Conservation (phyloP, 345 rosid species). For the Populus simonii region DNA sequence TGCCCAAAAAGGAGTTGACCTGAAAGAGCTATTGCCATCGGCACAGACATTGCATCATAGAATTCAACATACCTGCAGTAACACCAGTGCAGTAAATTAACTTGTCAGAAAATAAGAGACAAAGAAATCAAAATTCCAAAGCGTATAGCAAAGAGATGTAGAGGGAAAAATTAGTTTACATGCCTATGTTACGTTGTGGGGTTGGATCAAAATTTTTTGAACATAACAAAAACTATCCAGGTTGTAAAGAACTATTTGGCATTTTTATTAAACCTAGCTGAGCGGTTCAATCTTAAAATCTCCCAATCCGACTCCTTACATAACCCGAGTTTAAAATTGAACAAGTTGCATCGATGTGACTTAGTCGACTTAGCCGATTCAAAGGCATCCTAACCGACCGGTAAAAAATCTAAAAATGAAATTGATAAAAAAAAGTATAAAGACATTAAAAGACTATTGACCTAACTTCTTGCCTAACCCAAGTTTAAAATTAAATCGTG, state of each 20-base stretch:
- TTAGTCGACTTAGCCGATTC: background rate
- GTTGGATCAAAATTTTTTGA: no score
- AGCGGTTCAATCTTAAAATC: background rate
- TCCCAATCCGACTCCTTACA: background rate
- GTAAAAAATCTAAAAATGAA: background rate
- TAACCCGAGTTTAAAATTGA: background rate
- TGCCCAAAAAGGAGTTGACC: constrained; percentile 88
- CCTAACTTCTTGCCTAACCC: background rate
- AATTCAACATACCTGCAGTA: constrained; percentile 90
- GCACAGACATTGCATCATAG: constrained; percentile 89
- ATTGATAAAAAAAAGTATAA: background rate
- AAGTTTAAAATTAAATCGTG: background rate
- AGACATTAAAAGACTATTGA: background rate
- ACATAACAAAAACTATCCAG: background rate
- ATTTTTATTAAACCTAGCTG: background rate
- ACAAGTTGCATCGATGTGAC: background rate
- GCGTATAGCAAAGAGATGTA: constrained; percentile 53
- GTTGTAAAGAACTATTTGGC: background rate
- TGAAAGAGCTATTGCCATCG: constrained; percentile 92
- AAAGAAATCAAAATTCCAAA: constrained; percentile 46
- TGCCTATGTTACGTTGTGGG: no score
- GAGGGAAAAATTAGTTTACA: constrained; percentile 22
- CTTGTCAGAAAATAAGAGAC: constrained; percentile 28
- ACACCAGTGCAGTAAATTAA: constrained; percentile 30
- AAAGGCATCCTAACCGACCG: background rate